These are phyloP conservation scores for Globisporangium irregulare DNA, from an alignment of 352 stramenopile genomes.

Conservation along the genomic window DNA sequence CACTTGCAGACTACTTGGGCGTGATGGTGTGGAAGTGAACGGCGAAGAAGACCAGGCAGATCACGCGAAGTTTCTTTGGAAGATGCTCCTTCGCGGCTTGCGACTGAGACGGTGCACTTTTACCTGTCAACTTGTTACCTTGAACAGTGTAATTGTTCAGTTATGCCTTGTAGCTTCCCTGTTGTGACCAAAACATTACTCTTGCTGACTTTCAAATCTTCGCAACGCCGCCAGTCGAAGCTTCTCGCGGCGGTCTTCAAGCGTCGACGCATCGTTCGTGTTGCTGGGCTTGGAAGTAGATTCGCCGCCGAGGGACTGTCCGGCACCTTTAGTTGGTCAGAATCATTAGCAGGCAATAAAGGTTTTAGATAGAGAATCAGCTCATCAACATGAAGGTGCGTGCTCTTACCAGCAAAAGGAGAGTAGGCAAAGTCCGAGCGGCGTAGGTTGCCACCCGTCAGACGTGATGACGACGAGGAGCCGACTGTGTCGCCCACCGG, in stretches of 20 bases:
- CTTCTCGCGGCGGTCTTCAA: conserved; percentile 64
- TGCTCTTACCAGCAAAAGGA: conserved; percentile 54
- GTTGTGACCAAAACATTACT: conserved; percentile 11
- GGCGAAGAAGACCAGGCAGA: conserved; percentile 45
- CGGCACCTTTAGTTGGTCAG: conserved; percentile 31
- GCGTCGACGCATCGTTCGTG: conserved; percentile 21
- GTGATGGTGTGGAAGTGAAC: conserved; percentile 47
- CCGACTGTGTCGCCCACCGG: conserved; percentile 36
- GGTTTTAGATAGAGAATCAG: not conserved
- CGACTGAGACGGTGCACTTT: not conserved
- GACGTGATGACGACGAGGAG: conserved; percentile 11
- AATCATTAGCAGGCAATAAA: not conserved
- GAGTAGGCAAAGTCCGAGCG: conserved; percentile 39
- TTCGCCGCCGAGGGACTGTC: conserved; percentile 32
- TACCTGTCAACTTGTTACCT: not conserved
- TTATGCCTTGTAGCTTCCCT: conserved; percentile 3
- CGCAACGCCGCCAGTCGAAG: conserved; percentile 59
- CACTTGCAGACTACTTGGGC: conserved; percentile 17
- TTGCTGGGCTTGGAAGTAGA: conserved; percentile 12
- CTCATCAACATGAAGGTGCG: not conserved
- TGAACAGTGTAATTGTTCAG: not conserved
- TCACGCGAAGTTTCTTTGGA: not conserved
- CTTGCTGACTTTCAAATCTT: conserved; percentile 35
- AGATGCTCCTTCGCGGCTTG: not conserved
- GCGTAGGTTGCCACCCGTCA: conserved; percentile 19